These are phyloP conservation scores for Suillus brevipes DNA, from an alignment of 768 basidiomycete genomes.

Conservation along the genomic window DNA sequence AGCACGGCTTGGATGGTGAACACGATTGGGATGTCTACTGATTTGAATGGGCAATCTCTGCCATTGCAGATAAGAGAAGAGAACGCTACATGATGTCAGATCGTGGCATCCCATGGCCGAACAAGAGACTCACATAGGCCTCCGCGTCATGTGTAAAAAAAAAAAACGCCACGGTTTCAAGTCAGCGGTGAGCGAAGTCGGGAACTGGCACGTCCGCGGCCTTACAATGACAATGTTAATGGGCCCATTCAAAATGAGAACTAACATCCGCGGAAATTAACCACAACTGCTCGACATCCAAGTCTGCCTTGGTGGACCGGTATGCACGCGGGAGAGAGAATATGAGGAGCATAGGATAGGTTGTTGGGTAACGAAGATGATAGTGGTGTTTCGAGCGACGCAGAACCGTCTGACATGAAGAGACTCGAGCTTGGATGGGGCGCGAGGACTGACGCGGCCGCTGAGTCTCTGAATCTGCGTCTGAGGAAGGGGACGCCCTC, in stretches of 20 bases:
- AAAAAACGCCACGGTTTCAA: too few species aligned
- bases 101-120: too few species aligned
- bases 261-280: constrained; percentile 92
- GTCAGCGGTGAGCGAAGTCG: too few species aligned
- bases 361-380: not conserved
- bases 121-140: too few species aligned
- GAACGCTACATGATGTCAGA: too few species aligned
- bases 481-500: not conserved
- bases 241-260: constrained; percentile 18
- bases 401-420: not conserved
- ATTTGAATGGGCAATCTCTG: too few species aligned
- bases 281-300: constrained; percentile 86
- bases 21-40: too few species aligned
- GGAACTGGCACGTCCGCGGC: too few species aligned
- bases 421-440: not conserved
- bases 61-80: too few species aligned
- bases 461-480: not conserved
- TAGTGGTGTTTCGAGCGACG: not conserved
- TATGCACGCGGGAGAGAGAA: constrained; percentile 71
- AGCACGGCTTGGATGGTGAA: too few species aligned
- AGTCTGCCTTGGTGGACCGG: constrained; percentile 79
- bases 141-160: too few species aligned
- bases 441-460: not conserved
- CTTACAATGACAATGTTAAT: constrained; percentile 13
- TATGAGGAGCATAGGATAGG: constrained; percentile 13